Evolutionary conservation across 805 yeast genomes (phyloP), one percentile per base, ranked within the genome.

Genomic region (Blastobotrys muscicola): DNA sequence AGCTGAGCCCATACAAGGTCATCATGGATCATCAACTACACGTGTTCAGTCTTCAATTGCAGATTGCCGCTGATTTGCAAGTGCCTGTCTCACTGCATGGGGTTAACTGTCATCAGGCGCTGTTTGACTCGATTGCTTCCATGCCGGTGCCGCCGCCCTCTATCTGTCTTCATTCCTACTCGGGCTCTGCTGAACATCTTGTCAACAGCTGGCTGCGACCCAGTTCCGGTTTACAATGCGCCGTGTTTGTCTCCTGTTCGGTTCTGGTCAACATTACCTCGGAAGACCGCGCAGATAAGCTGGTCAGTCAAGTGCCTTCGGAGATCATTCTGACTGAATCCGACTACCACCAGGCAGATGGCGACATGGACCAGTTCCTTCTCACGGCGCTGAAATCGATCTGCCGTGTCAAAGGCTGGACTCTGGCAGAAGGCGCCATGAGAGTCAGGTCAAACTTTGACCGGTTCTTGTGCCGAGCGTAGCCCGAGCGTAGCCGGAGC

Each of bases 131-230:
- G 1, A 63, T 77, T 3, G 56, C 53, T 12, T 26, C 38, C 9
- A 34, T 43, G 36, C 29, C 30, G 10, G 29, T 29, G 33, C 44
- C 44, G 30, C 50, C 52, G 8, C 60, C 72, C 2, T 58, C 66
- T 2, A 61, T 87, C 1, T 76, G 85, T 33, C 67, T 92, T 16
- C 97, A 90, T 57, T 85, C 96, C 0, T 92, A 78, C 59, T 76
- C 86, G 6, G 97, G 97, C 0, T 80, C 94, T 1, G 49, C 69
- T 0, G 95, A 86, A 36, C 26, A 20, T 6, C 85, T 60, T 38
- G 49, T 57, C 15, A 41, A 40, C 4, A 45, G 49, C 16, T 60
- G 60, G 62, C 50, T 46, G 11, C 31, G 38, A 32, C 26, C 26
- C 26, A 20, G 6, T 6, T 39, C 41, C 15, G 39, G 45, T 2